phyloP scores from a whole-genome alignment of 805 yeast species.

The Candida suzukii region DNA sequence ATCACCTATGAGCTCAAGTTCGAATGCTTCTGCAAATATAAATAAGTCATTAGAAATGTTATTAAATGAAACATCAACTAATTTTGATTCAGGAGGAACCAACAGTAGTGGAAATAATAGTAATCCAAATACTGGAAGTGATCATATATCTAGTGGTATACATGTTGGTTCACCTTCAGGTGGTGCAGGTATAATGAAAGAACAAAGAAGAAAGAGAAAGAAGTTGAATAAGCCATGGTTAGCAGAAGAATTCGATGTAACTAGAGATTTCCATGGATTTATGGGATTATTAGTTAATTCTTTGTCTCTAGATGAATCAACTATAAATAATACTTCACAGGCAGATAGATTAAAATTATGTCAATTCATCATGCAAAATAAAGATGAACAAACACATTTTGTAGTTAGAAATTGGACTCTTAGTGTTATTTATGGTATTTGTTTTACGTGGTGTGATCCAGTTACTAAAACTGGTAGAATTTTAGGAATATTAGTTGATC shows the following conservation, averaged over 20 bases:
- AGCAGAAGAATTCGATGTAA: constrained; percentile 46
- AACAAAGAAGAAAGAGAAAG: constrained; percentile 7
- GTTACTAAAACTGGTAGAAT: constrained; percentile 33
- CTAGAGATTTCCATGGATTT: constrained; percentile 44
- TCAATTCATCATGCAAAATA: constrained; percentile 12
- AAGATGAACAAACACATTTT: constrained; percentile 36
- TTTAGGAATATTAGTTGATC: constrained; percentile 43
- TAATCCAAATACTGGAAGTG: neutral
- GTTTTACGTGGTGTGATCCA: constrained; percentile 44
- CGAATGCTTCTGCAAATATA: neutral
- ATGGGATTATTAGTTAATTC: constrained; percentile 37
- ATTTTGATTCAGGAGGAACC: neutral
- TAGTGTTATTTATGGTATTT: constrained; percentile 46
- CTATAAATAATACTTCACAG: neutral
- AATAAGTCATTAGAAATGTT: constrained; percentile 1
- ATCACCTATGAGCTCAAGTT: neutral
- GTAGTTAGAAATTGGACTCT: constrained; percentile 51
- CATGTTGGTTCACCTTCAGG: neutral
- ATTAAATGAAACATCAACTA: neutral
- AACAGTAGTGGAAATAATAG: constrained; percentile 4
- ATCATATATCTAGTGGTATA: neutral
- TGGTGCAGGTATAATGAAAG: neutral
- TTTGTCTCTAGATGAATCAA: constrained; percentile 10
- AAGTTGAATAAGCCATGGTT: constrained; percentile 36
- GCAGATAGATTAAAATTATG: constrained; percentile 8